A percentile compares a stretch with the other conserved stretches of the same genome.
These are phyloP conservation scores for Fusarium sororula DNA, from an alignment of 2,329 filamentous ascomycete genomes.

Conservation along the genomic window DNA sequence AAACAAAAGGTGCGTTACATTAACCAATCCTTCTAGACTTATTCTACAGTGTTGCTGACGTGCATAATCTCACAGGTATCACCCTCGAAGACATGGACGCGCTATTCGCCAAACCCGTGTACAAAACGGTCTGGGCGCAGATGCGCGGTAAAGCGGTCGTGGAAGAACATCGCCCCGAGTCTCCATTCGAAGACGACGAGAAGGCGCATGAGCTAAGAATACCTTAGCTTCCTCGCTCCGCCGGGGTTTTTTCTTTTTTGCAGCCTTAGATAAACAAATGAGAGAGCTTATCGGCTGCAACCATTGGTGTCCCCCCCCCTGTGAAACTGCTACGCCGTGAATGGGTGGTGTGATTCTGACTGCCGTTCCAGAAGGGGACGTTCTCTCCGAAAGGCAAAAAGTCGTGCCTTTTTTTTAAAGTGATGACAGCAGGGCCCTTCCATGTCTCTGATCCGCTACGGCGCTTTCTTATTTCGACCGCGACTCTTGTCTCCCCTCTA, in stretches of 20 bases:
- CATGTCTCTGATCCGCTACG: neutral
- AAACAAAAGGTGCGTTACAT: slow-evolving; percentile 55
- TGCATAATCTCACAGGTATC: slow-evolving; percentile 40
- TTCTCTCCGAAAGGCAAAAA: neutral
- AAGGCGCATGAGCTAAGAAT: slow-evolving; percentile 36
- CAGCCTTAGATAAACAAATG: slow-evolving; percentile 16
- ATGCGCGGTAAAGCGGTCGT: slow-evolving; percentile 32
- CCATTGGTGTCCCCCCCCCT: neutral
- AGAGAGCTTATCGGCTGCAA: slow-evolving; percentile 23
- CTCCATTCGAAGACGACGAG: slow-evolving; percentile 33
- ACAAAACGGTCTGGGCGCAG: slow-evolving; percentile 46
- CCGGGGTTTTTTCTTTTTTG: slow-evolving; percentile 2
- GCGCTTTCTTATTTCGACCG: slow-evolving; percentile 8
- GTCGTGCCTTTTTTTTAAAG: slow-evolving; percentile 1
- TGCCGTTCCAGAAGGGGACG: slow-evolving; percentile 21
- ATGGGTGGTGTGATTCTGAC: slow-evolving; percentile 21
- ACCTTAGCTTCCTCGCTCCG: slow-evolving; percentile 10
- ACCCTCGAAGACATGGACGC: slow-evolving; percentile 59
- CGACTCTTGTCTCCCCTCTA: neutral
- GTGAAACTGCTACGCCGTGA: neutral
- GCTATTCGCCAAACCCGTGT: slow-evolving; percentile 44
- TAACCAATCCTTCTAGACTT: neutral
- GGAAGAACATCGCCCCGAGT: slow-evolving; percentile 31
- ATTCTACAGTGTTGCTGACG: slow-evolving; percentile 4
- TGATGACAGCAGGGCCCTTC: slow-evolving; percentile 17